Percentiles rank a stretch among this genome's conserved stretches.
phyloP scores from a whole-genome alignment of 495 filamentous ascomycete species.

The Astrothelium macrocarpum region DNA sequence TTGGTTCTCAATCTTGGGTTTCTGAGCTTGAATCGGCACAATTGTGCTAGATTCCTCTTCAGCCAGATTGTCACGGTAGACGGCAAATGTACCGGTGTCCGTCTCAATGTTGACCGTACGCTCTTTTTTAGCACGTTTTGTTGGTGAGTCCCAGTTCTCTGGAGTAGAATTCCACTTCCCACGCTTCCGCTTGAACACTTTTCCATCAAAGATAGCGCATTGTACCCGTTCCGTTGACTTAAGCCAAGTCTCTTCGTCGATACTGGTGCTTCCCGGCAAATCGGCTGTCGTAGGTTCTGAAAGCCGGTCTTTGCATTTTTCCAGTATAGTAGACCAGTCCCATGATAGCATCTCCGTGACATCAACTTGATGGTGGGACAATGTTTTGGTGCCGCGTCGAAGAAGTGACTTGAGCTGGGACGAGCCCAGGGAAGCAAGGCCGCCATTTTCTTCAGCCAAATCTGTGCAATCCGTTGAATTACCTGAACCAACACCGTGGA shows the following conservation, averaged over 20 bases:
- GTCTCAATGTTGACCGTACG: neutral
- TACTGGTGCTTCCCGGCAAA: constrained; percentile 29
- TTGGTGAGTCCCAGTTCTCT: constrained; percentile 32
- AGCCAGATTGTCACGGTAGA: constrained; percentile 24
- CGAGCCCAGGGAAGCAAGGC: constrained; percentile 30
- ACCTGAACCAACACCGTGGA: no score
- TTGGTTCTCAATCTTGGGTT: constrained; percentile 39
- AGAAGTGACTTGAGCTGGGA: constrained; percentile 48
- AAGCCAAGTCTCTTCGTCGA: constrained; percentile 51
- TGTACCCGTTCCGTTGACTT: constrained; percentile 50
- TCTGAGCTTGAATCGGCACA: constrained; percentile 36
- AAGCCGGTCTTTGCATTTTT: constrained; percentile 48
- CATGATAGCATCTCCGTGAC: constrained; percentile 49
- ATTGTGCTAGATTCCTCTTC: constrained; percentile 47
- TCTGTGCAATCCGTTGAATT: constrained; percentile 7
- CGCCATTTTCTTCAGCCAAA: neutral
- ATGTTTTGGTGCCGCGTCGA: constrained; percentile 45
- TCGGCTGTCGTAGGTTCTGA: constrained; percentile 29
- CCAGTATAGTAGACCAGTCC: constrained; percentile 46
- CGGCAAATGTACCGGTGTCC: constrained; percentile 27
- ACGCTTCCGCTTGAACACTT: constrained; percentile 33
- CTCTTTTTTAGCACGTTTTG: neutral
- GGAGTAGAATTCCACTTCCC: constrained; percentile 23
- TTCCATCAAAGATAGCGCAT: constrained; percentile 51
- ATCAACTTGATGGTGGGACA: constrained; percentile 45